Base-by-base conservation (phyloP, 176 grass and related monocot species). In the Elaeis guineensis region DNA sequence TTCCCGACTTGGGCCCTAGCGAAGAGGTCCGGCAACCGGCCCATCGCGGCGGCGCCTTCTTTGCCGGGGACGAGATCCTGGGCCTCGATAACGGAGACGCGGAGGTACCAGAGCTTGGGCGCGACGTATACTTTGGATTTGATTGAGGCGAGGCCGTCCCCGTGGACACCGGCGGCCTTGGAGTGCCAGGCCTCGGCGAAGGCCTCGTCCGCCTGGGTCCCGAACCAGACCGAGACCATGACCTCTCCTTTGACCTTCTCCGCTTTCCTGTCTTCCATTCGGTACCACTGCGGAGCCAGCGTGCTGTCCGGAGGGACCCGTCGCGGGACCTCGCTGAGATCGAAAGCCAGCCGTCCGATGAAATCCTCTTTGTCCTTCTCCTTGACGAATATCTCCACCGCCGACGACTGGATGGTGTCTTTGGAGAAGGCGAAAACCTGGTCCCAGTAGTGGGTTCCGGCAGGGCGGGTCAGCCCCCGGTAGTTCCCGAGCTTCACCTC, bases 401-500 rank as follows among this genome's bases (percentile, higher is more conserved):
- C 66, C 15, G 90, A 95, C 3, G 90, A 90, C 62, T 95, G 86
- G 57, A 95, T 84, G 67, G 58, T 86, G 55, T 95, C 90, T 68
- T 71, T 81, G 56, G 90, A 90, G 74, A 95, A 95, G 70, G 90
- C 86, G 74, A 95, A 95, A 19, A 90, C 86, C 72, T 84, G 83
- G 74, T 90, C 83, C 86, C 86, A 95, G 51, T 64, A 62, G 74
- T 78, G 82, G 9, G 59, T 63, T 0, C 63, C 57, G 2, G 72
- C 50, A 16, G 76, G 19, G 7, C 68, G 73, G 16, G 90, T 95
- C n/a, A 95, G 71, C 23, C 90, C 86, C 16, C 90, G 77, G 63
- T 95, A 95, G 80, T 95, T 95, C 7, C 86, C 90, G 7, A 95
- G 77, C 83, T 95, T 95, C 18, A 95, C 90, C 74, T 95, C 90